Evolutionary conservation across 192 early-diverging fungal species (phyloP).

Genomic region (Entomortierella chlamydospora): DNA sequence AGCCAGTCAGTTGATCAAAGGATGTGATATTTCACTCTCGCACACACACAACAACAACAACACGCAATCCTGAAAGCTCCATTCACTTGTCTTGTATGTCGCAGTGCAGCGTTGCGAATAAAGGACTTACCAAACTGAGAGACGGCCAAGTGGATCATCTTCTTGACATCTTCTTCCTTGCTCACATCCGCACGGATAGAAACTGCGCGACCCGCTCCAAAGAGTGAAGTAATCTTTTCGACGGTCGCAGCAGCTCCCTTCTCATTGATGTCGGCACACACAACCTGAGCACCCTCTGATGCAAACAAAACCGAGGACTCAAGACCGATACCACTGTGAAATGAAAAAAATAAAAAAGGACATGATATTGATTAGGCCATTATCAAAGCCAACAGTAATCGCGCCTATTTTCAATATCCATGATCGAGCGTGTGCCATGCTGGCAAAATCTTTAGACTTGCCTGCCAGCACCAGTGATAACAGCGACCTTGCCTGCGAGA

Average conservation of each 20-base stretch:
- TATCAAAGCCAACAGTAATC: too few species aligned
- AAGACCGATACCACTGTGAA: constrained; percentile 80
- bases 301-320: constrained; percentile 82
- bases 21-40: neutral
- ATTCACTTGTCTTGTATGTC: too few species aligned
- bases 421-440: too few species aligned
- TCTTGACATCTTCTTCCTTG: constrained; percentile 77
- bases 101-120: neutral
- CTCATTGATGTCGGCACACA: constrained; percentile 82
- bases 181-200: constrained; percentile 77
- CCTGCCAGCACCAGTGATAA: constrained; percentile 87
- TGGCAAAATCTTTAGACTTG: too few species aligned
- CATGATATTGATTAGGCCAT: neutral
- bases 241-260: constrained; percentile 64
- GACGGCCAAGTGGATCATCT: constrained; percentile 73
- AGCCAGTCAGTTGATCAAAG: constrained; percentile 20
- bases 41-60: neutral
- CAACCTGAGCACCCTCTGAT: constrained; percentile 81
- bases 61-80: too few species aligned
- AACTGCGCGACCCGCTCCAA: constrained; percentile 62
- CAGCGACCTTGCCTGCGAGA: constrained; percentile 78
- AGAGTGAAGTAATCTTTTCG: constrained; percentile 61
- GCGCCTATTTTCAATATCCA: neutral
- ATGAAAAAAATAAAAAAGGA: neutral
- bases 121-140: constrained; percentile 69